Conservation (phyloP, 257 asterid species). For the Solanum arcanum region DNA sequence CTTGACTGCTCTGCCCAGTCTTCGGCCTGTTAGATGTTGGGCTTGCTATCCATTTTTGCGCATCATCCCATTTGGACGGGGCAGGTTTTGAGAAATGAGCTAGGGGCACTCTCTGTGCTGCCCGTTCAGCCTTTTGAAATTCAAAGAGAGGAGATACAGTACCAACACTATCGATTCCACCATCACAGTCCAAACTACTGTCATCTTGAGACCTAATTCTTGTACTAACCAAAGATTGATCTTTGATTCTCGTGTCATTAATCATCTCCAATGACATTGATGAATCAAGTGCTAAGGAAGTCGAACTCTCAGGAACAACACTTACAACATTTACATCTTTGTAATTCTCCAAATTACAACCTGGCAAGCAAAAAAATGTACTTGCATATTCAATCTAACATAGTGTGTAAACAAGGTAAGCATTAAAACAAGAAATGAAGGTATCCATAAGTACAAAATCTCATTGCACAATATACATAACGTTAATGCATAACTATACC, state of each 20-base stretch:
- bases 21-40: conserved; percentile 17
- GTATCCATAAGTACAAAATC: neutral
- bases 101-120: conserved; percentile 18
- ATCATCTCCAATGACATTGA: conserved; percentile 4
- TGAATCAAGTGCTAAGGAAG: conserved; percentile 2
- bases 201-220: conserved; percentile 17
- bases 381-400: neutral
- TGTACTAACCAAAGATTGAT: conserved; percentile 8
- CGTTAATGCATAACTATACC: conserved; percentile 3
- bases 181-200: conserved; percentile 10
- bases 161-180: conserved; percentile 10
- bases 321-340: conserved; percentile 30
- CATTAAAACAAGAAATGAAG: neutral
- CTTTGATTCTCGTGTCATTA: conserved; percentile 17
- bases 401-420: neutral
- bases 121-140: conserved; percentile 26
- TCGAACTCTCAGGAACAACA: conserved; percentile 12
- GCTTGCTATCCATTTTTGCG: conserved; percentile 37
- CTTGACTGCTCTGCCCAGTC: conserved; percentile 14
- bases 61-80: conserved; percentile 39
- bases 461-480: neutral
- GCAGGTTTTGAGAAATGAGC: conserved; percentile 26
- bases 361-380: neutral
- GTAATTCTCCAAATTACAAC: conserved; percentile 12
- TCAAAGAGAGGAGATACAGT: conserved; percentile 20